Evolutionary conservation across 495 filamentous ascomycete species (phyloP), one percentile per base, ranked within the genome.

Genomic region (Cetradonia linearis): DNA sequence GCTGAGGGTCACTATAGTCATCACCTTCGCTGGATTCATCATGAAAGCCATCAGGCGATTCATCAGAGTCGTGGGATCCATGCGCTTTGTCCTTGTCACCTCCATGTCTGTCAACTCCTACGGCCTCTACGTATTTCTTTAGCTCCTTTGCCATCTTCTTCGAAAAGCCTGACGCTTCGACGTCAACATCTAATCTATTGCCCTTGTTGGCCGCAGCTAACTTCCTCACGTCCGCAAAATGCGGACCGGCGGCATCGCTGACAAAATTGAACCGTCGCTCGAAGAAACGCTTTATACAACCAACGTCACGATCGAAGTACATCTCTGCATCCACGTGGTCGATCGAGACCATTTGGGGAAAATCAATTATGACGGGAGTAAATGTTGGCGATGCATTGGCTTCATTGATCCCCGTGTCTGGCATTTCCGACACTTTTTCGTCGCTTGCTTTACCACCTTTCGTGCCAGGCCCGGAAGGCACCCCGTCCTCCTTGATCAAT

Each of bases 271-370:
- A 99, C 56, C 90, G 82, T 14, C 89, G 77, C 70, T 87, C 76
- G 71, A 99, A 97, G 70, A 93, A 97, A 23, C 83, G 79, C 77
- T 95, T 96, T 69, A 99, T 83, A 72, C 94, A 97, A 65, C 86
- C 78, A 38, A 97, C 90, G 64, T 99, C 93, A 42, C 93, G 85
- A 66, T 96, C 87, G 65, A 97, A 97, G 71, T 96, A 95, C 79
- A 88, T 91, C 65, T 90, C 83, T 56, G 93, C 94, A 69, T 99
- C 95, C 14, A 72, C 72, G 68, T 99, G 94, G 66, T 94, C 88
- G 65, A 96, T 86, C n/a, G 90, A 95, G 3, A 97, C 81, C 86
- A 95, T 95, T 73, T 99, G 93, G 1, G 93, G 93, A 70, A 99
- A 99, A 73, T 99, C 94, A 65, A 99, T 99, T 31, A 97, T 71